Conservation (phyloP, 73 alveolate species). For the Tetrahymena borealis region DNA sequence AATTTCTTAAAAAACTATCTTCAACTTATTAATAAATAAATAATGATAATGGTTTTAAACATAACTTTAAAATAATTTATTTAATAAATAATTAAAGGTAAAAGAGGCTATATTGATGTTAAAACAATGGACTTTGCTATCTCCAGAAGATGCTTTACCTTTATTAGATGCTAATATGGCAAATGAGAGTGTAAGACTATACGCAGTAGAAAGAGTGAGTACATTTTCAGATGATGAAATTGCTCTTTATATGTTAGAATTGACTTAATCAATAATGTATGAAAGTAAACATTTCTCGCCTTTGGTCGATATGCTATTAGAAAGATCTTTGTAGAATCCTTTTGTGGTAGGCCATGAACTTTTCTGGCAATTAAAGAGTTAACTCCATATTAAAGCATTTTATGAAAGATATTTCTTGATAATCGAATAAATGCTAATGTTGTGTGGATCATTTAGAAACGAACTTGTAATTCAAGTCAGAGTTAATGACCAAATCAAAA, state of each 20-base stretch:
- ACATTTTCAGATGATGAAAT: slow-evolving; percentile 87
- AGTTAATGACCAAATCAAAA: slow-evolving; percentile 49
- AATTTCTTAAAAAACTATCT: too few species aligned
- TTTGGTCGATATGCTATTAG: slow-evolving; percentile 89
- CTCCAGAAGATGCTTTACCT: slow-evolving; percentile 82
- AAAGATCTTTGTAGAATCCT: slow-evolving; percentile 78
- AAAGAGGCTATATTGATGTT: slow-evolving; percentile 50
- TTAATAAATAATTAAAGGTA: neutral
- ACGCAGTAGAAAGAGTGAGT: slow-evolving; percentile 83
- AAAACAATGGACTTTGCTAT: slow-evolving; percentile 69
- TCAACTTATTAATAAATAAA: too few species aligned
- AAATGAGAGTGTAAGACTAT: slow-evolving; percentile 70
- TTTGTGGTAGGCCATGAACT: slow-evolving; percentile 91
- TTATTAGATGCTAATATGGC: slow-evolving; percentile 75
- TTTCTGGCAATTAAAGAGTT: slow-evolving; percentile 76
- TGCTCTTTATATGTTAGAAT: slow-evolving; percentile 82
- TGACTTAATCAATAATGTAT: slow-evolving; percentile 83
- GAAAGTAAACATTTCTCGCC: slow-evolving; percentile 90
- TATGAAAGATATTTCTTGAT: slow-evolving; percentile 70
- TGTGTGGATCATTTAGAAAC: slow-evolving; percentile 71
- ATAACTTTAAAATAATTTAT: too few species aligned
- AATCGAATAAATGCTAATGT: slow-evolving; percentile 65
- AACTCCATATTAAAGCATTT: slow-evolving; percentile 60
- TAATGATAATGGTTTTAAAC: too few species aligned
- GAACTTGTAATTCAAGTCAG: slow-evolving; percentile 51